Percentiles rank a stretch among this genome's conserved stretches.
Evolutionary conservation across 192 early-diverging fungal genomes (phyloP).

Genomic region (Coemansia erecta): DNA sequence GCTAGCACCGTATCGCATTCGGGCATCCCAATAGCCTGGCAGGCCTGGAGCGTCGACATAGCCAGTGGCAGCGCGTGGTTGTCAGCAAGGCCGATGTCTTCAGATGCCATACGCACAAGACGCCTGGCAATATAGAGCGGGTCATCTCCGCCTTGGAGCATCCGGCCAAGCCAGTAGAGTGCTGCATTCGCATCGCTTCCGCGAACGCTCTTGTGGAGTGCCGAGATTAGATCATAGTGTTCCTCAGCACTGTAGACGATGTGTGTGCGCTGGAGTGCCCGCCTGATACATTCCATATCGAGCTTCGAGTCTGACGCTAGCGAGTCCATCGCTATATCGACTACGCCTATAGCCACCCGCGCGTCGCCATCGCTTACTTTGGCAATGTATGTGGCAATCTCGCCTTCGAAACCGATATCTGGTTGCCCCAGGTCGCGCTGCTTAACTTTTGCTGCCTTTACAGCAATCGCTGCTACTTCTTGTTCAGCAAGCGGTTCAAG

Average conservation of each 20-base stretch:
- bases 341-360: conserved; percentile 33
- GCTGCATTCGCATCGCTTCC: conserved; percentile 77
- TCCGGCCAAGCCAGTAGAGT: conserved; percentile 87
- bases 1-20: conserved; percentile 86
- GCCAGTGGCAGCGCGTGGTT: conserved; percentile 71
- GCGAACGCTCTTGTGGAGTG: conserved; percentile 86
- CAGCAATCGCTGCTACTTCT: conserved; percentile 64
- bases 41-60: conserved; percentile 75
- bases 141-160: conserved; percentile 88
- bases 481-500: conserved; percentile 61
- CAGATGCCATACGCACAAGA: conserved; percentile 76
- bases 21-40: conserved; percentile 87
- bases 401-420: conserved; percentile 28
- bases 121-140: conserved; percentile 83
- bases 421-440: conserved; percentile 34
- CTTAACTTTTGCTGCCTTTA: conserved; percentile 58
- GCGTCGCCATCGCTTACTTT: conserved; percentile 75
- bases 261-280: conserved; percentile 75
- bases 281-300: conserved; percentile 58
- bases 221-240: conserved; percentile 89
- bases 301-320: conserved; percentile 23
- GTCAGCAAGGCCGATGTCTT: conserved; percentile 88
- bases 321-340: conserved; percentile 40
- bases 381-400: conserved; percentile 54
- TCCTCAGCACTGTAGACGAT: conserved; percentile 84